Evolutionary conservation across 495 filamentous ascomycete species (phyloP).

Genomic region (Neurospora sp.): DNA sequence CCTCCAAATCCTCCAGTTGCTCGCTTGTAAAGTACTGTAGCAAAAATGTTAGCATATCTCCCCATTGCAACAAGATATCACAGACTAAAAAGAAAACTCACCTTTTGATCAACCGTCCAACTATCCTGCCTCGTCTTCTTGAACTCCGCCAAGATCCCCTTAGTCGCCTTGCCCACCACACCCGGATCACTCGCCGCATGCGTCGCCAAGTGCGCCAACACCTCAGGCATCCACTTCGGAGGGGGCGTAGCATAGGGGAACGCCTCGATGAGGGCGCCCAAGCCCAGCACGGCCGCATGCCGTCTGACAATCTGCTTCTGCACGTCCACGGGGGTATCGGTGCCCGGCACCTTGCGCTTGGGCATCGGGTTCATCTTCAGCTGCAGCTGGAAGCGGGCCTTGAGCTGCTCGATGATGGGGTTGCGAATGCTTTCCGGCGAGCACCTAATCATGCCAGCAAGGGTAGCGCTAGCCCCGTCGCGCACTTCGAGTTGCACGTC

Average conservation of each 20-base stretch:
- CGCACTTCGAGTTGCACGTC: slow-evolving; percentile 92
- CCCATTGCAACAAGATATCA: too few relatives aligned
- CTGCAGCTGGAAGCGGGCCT: slow-evolving; percentile 66
- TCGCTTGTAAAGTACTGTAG: slow-evolving; percentile 78
- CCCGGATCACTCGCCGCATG: slow-evolving; percentile 82
- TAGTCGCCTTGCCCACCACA: slow-evolving; percentile 95
- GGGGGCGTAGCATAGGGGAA: slow-evolving; percentile 94
- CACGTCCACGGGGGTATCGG: slow-evolving; percentile 72
- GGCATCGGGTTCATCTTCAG: slow-evolving; percentile 77
- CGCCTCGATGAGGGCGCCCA: slow-evolving; percentile 88
- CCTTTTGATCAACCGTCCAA: slow-evolving; percentile 96
- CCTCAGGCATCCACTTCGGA: slow-evolving; percentile 87
- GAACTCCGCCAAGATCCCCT: slow-evolving; percentile 89
- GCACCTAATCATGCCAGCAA: slow-evolving; percentile 97
- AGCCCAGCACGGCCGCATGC: slow-evolving; percentile 85
- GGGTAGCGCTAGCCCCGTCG: slow-evolving; percentile 78
- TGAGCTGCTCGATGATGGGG: slow-evolving; percentile 62
- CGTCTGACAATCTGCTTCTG: slow-evolving; percentile 68
- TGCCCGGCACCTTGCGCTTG: slow-evolving; percentile 52
- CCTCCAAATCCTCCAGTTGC: slow-evolving; percentile 90
- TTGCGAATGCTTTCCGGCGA: slow-evolving; percentile 76
- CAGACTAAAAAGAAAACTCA: slow-evolving; percentile 30
- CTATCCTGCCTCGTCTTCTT: slow-evolving; percentile 99
- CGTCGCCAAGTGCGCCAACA: slow-evolving; percentile 74
- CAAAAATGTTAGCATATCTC: not conserved